Base-by-base conservation (phyloP, 352 stramenopile species). In the Globisporangium alternatum region DNA sequence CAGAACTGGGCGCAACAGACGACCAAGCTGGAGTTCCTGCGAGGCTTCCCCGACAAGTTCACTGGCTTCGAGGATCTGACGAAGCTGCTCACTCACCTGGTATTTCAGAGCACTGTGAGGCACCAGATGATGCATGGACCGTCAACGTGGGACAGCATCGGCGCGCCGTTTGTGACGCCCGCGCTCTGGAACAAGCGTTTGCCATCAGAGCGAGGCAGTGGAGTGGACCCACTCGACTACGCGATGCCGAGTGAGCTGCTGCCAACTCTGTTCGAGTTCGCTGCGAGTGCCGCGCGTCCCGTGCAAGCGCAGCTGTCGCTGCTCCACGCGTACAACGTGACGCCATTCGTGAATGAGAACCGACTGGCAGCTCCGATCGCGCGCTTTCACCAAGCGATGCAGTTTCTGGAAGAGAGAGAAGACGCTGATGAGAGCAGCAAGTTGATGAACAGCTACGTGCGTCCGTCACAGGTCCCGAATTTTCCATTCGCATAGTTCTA, bases 61-160 rank as follows among this genome's bases (percentile, higher is more conserved):
- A n/a, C 47, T 1, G 63, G 53, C 21, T 71, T 62, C 33, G 41
- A 64, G 0, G 55, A 51, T 1, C 60, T 87, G 7, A 41, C 59
- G 0, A 64, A 47, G 28, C 47, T 87, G 1, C 21, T 87, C 45
- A 70, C 68, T 17, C 58, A 82, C 39, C 64, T 81, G 31, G 65
- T 84, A 22, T 84, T 80, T 41, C 66, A 75, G 57, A 75, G 65
- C 33, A 58, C 69, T 0, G 64, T 82, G 35, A 72, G 74, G 30
- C 75, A 87, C 67, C 71, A 84, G 44, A 70, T 72, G 28, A 81
- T 87, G 71, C 83, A 82, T 56, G 74, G 78, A 25, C 41, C 59
- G 7, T 60, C 65, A 9, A 72, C 71, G 7, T 87, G 78, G 78
- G 68, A 83, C 65, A 67, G 55, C 35, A 68, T 68, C 25, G 67